Conservation (phyloP, 1,139 yeast species). For the Kluyveromyces sp. region DNA sequence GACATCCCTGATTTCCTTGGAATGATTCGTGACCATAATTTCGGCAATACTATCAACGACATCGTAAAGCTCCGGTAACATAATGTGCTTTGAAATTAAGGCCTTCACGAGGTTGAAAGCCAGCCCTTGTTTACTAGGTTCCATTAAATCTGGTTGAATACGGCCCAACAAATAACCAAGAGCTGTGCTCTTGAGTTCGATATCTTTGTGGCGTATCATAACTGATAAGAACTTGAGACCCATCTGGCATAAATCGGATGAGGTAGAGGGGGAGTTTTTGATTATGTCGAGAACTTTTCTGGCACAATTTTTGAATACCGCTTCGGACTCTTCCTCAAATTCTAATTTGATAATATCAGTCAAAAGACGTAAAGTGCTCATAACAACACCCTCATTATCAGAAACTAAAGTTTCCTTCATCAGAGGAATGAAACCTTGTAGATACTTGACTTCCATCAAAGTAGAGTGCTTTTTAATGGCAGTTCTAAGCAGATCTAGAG, state of each 20-base stretch:
- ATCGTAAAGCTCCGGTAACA: conserved; percentile 87
- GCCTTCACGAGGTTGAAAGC: conserved; percentile 82
- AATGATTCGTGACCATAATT: conserved; percentile 86
- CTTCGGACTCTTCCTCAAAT: conserved; percentile 49
- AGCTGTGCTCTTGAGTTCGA: conserved; percentile 64
- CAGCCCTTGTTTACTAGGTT: conserved; percentile 81
- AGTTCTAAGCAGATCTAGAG: conserved; percentile 70
- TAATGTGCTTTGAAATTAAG: conserved; percentile 60
- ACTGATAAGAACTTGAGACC: conserved; percentile 69
- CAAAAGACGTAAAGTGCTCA: conserved; percentile 61
- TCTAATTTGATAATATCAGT: conserved; percentile 55
- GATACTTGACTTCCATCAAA: conserved; percentile 52
- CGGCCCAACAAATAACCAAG: conserved; percentile 69
- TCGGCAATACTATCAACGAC: conserved; percentile 74
- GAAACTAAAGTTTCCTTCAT: conserved; percentile 54
- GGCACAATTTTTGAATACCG: conserved; percentile 50
- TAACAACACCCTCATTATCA: conserved; percentile 68
- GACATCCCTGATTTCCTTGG: conserved; percentile 75
- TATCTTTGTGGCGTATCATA: conserved; percentile 62
- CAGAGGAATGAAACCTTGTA: conserved; percentile 70
- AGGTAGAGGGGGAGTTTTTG: conserved; percentile 71
- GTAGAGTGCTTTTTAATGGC: conserved; percentile 57
- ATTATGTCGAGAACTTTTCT: conserved; percentile 60
- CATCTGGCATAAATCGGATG: conserved; percentile 75
- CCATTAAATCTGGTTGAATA: conserved; percentile 82